Evolutionary conservation across 495 filamentous ascomycete species (phyloP), one percentile per base, ranked within the genome.

Genomic region (Podospora appendiculata): DNA sequence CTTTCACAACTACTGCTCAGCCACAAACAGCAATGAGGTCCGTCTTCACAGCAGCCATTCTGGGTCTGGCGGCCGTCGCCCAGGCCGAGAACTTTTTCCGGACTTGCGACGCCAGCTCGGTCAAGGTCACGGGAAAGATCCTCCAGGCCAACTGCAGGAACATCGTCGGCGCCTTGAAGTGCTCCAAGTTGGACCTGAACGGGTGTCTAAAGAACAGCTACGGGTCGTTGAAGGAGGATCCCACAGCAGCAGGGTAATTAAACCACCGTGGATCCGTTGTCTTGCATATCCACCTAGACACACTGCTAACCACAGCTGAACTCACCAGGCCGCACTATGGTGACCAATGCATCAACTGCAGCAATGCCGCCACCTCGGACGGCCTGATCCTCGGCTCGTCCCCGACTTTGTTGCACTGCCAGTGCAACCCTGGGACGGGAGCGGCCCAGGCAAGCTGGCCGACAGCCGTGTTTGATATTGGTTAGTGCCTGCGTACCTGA

Each of bases 321-420:
- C 5, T 25, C 25, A 25, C 25, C 25, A 62, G 57, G 3, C 55
- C 60, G 6, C 50, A 51, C 48, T 43, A 58, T 13, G 52, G 48
- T 38, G 58, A 60, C 44, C 58, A 63, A 36, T 63, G 61, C 55
- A 36, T 63, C 47, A 43, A 57, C 11, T 63, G 61, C 55, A 52
- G 44, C 35, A 63, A 59, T 51, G 32, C 46, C 34, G 50, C 51
- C 32, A 42, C 45, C 1, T 39, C 35, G n/a, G 52, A 51, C 3
- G 42, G 56, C 9, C 40, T 60, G 13, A 19, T 59, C 1, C 14
- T 42, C 5, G 48, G 45, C 13, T 14, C 33, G 1, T 40, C 9
- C n/a, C 50, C 55, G n/a, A 51, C 50, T 1, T 42, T 61, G 38
- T 16, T 61, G 25, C 51, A 58, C 38, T 63, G 61, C 51, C 32